phyloP scores from a whole-genome alignment of 2,329 filamentous ascomycete species.

The Xylaria sp. region DNA sequence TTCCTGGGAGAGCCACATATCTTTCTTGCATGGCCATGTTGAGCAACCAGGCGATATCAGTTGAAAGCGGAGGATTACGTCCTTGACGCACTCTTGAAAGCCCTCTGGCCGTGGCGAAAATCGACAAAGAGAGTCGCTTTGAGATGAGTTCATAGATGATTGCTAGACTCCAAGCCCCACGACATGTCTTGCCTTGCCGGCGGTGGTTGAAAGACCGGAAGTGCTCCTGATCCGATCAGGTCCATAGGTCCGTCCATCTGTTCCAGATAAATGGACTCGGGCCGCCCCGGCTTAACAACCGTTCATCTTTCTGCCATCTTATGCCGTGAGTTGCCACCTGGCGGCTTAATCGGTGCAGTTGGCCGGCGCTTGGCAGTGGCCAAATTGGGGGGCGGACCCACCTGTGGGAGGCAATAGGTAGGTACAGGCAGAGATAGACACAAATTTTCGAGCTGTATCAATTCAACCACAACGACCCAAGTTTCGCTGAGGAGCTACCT shows the following conservation, averaged over 20 bases:
- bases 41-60: neutral
- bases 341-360: too few relatives aligned
- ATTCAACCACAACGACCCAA: neutral
- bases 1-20: slow-evolving; percentile 1
- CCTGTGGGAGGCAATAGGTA: too few relatives aligned
- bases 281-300: too few relatives aligned
- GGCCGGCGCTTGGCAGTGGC: too few relatives aligned
- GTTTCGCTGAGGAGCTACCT: neutral
- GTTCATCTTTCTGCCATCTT: too few relatives aligned
- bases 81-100: slow-evolving; percentile 24
- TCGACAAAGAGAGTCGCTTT: neutral
- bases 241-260: too few relatives aligned
- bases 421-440: too few relatives aligned
- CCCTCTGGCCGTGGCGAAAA: neutral
- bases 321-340: too few relatives aligned
- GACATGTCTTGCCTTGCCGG: neutral
- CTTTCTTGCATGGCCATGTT: neutral
- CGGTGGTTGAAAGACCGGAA: neutral
- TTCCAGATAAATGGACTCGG: too few relatives aligned
- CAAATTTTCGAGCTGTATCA: slow-evolving; percentile 6
- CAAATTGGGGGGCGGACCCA: too few relatives aligned
- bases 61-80: slow-evolving; percentile 22
- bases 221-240: too few relatives aligned
- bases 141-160: neutral
- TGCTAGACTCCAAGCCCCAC: neutral